A percentile compares a stretch with the other conserved stretches of the same genome.
Conservation (phyloP, 2,329 filamentous ascomycete genomes). For the Aspergillus tamarii region DNA sequence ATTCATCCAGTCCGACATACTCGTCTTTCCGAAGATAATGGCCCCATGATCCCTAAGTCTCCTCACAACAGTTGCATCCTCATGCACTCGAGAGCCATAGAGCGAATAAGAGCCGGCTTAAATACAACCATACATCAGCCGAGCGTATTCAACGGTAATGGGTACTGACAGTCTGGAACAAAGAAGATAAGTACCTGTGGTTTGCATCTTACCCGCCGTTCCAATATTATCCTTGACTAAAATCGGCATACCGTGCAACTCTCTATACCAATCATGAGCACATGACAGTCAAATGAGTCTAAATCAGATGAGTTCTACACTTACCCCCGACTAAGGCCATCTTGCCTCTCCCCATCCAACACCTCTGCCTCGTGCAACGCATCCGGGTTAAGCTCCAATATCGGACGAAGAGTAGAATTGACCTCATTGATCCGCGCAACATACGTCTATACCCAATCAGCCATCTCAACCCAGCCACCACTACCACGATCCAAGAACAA, state of each 20-base stretch:
- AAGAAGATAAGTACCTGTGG: conserved; percentile 45
- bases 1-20: conserved; percentile 68
- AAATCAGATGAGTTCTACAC: not conserved
- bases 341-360: conserved; percentile 53
- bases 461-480: not conserved
- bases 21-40: conserved; percentile 68
- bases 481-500: not conserved
- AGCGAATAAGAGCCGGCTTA: conserved; percentile 65
- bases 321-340: conserved; percentile 52
- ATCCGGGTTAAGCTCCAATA: conserved; percentile 61
- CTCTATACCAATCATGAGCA: conserved; percentile 36
- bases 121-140: not conserved
- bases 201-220: conserved; percentile 65
- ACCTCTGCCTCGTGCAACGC: conserved; percentile 52
- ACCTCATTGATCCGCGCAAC: conserved; percentile 55
- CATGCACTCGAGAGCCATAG: conserved; percentile 58
- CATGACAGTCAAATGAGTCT: not conserved
- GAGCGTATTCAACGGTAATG: not conserved
- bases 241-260: conserved; percentile 67
- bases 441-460: conserved; percentile 48
- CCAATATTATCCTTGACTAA: conserved; percentile 71
- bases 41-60: conserved; percentile 65
- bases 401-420: conserved; percentile 55
- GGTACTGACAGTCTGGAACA: not conserved
- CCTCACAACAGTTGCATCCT: conserved; percentile 61